Percentiles rank a stretch among this genome's conserved stretches.
phyloP scores from a whole-genome alignment of 139 green algal genomes.

The Axilococcus clingmanii region DNA sequence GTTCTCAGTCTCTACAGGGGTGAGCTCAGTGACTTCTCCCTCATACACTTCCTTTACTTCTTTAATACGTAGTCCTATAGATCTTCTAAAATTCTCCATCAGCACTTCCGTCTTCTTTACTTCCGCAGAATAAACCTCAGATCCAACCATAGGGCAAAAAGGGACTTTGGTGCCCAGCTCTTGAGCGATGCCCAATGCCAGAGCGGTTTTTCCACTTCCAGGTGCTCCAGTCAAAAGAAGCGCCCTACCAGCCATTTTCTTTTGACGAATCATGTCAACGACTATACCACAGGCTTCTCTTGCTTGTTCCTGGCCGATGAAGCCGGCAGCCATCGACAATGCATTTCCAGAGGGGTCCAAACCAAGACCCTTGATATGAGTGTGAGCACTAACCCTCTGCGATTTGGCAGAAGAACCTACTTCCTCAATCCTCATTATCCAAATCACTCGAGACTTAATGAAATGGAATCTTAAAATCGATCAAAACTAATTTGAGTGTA shows the following conservation, averaged over 20 bases:
- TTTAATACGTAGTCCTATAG: constrained; percentile 96
- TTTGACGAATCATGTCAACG: constrained; percentile 96
- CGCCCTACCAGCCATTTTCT: constrained; percentile 96
- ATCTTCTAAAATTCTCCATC: constrained; percentile 97
- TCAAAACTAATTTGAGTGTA: too few relatives aligned
- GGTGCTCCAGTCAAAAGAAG: constrained; percentile 92
- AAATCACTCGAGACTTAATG: too few relatives aligned
- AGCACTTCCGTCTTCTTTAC: constrained; percentile 99
- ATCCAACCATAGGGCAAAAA: constrained; percentile 99
- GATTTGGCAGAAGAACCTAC: constrained; percentile 84
- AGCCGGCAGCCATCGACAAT: constrained; percentile 69
- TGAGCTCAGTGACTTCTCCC: constrained; percentile 95
- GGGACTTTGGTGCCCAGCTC: constrained; percentile 86
- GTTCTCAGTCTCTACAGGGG: constrained; percentile 80
- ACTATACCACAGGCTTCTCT: constrained; percentile 92
- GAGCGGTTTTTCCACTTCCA: constrained; percentile 95
- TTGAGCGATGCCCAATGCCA: constrained; percentile 93
- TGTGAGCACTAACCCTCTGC: constrained; percentile 93
- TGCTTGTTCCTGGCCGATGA: constrained; percentile 90
- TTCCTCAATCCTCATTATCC: constrained; percentile 87
- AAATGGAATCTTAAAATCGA: too few relatives aligned
- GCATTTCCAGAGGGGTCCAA: constrained; percentile 76
- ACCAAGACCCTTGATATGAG: constrained; percentile 96
- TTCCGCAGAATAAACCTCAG: constrained; percentile 94
- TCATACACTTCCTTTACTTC: constrained; percentile 99